phyloP scores from a whole-genome alignment of 495 filamentous ascomycete genomes.

The Aspergillus wentii region DNA sequence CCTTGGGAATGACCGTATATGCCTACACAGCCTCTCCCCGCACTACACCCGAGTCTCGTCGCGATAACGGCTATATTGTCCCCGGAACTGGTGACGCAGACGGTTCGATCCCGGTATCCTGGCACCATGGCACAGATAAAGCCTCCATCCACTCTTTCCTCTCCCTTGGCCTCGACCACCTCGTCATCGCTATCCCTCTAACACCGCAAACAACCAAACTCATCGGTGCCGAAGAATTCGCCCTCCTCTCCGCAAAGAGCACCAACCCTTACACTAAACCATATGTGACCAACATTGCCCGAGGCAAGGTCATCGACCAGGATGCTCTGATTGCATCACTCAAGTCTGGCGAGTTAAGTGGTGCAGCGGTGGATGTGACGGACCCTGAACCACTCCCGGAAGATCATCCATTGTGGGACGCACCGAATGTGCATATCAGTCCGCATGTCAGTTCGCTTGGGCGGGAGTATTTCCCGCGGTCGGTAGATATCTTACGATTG shows the following conservation, averaged over 20 bases:
- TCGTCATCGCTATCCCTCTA: conserved; percentile 71
- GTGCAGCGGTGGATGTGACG: conserved; percentile 79
- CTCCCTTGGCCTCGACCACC: conserved; percentile 62
- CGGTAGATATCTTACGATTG: conserved; percentile 52
- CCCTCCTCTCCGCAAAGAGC: conserved; percentile 50
- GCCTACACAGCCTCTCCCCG: conserved; percentile 71
- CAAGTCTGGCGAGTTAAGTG: conserved; percentile 43
- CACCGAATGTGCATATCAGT: conserved; percentile 69
- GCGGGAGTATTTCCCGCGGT: conserved; percentile 52
- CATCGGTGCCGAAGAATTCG: conserved; percentile 60
- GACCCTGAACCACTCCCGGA: conserved; percentile 77
- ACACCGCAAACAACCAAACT: conserved; percentile 62
- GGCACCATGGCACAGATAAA: conserved; percentile 65
- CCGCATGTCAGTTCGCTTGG: conserved; percentile 72
- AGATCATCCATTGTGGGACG: conserved; percentile 67
- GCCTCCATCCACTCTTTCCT: conserved; percentile 62
- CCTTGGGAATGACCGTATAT: conserved; percentile 75
- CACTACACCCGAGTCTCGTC: conserved; percentile 47
- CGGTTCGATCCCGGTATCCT: conserved; percentile 62
- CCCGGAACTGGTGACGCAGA: conserved; percentile 75
- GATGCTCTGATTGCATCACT: conserved; percentile 59
- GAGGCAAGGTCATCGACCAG: conserved; percentile 68
- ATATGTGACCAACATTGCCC: conserved; percentile 69
- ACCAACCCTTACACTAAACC: conserved; percentile 16
- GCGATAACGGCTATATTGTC: conserved; percentile 63